These are phyloP conservation scores for Aspergillus sclerotiicarbonarius DNA, from an alignment of 495 filamentous ascomycete genomes.

Conservation along the genomic window DNA sequence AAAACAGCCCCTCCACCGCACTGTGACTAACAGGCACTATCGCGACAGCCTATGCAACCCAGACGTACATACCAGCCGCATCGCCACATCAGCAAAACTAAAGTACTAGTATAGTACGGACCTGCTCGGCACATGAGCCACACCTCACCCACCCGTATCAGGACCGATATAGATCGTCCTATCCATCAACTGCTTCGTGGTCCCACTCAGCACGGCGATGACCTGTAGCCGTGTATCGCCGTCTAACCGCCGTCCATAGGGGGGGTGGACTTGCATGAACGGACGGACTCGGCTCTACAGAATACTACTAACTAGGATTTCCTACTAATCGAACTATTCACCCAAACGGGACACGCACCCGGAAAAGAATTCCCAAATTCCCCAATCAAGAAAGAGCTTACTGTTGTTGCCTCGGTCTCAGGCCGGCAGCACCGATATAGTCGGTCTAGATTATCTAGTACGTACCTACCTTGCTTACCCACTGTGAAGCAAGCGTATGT, in stretches of 20 bases:
- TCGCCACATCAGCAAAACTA: constrained; percentile 1
- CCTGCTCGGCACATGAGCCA: background rate
- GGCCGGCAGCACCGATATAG: no score
- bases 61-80: background rate
- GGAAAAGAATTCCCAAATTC: no score
- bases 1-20: background rate
- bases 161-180: background rate
- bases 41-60: background rate
- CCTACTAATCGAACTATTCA: background rate
- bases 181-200: background rate
- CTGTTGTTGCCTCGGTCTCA: no score
- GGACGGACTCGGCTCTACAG: background rate
- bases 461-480: background rate
- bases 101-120: background rate
- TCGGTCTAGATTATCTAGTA: background rate
- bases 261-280: background rate
- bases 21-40: background rate
- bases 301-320: background rate
- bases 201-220: background rate
- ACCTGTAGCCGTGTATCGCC: background rate
- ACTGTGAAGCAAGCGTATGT: background rate
- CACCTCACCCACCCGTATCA: background rate
- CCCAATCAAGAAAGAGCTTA: no score
- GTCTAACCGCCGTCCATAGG: background rate
- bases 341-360: no score